A percentile compares a stretch with the other conserved stretches of the same genome.
phyloP scores from a whole-genome alignment of 2,329 filamentous ascomycete genomes.

The Leptographium procerum region DNA sequence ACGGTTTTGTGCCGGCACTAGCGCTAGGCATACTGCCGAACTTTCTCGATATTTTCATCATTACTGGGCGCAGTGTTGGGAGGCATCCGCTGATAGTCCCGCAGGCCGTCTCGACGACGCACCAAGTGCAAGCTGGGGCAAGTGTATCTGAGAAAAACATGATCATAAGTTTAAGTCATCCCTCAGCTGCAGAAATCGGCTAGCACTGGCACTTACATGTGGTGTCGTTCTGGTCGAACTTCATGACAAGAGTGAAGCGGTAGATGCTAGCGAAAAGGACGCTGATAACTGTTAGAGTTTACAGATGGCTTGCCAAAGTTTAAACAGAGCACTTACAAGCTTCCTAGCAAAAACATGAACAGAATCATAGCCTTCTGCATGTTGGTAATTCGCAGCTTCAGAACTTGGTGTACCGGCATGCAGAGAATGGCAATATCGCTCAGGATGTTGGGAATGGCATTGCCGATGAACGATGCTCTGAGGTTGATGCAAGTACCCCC shows the following conservation, averaged over 20 bases:
- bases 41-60: conserved; percentile 7
- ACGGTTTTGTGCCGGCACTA: neutral
- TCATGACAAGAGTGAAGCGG: conserved; percentile 21
- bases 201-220: conserved; percentile 8
- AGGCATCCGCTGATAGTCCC: conserved; percentile 31
- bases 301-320: neutral
- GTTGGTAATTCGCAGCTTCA: conserved; percentile 12
- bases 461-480: conserved; percentile 29
- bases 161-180: neutral
- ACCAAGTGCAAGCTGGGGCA: conserved; percentile 20
- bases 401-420: conserved; percentile 13
- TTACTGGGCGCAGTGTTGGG: conserved; percentile 27
- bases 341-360: conserved; percentile 21
- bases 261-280: conserved; percentile 17
- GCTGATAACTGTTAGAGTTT: conserved; percentile 6
- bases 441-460: conserved; percentile 29
- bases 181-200: no score
- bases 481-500: conserved; percentile 27
- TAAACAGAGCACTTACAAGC: conserved; percentile 19
- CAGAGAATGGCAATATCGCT: conserved; percentile 25
- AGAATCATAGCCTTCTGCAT: conserved; percentile 14
- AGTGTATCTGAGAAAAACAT: conserved; percentile 12
- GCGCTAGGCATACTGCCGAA: conserved; percentile 6
- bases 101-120: conserved; percentile 20
- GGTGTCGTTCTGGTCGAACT: conserved; percentile 17